These are phyloP conservation scores for Penicillium alfredii DNA, from an alignment of 495 filamentous ascomycete genomes.

Conservation along the genomic window DNA sequence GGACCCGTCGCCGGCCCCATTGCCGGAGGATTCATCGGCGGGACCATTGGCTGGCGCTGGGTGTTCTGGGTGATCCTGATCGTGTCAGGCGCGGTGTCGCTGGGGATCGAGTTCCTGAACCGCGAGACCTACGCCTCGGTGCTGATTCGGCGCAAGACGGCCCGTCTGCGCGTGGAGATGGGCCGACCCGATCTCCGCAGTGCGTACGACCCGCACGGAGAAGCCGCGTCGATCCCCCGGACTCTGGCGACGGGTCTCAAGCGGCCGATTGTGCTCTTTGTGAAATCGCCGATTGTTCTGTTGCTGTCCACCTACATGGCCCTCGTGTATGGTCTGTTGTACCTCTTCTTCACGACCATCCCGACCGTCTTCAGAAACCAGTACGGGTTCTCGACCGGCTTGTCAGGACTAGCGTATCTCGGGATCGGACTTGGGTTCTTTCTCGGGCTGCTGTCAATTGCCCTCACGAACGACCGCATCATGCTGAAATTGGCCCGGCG, in stretches of 20 bases:
- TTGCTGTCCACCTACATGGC: constrained; percentile 54
- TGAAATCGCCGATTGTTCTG: constrained; percentile 46
- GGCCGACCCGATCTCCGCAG: constrained; percentile 20
- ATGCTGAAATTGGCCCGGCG: constrained; percentile 48
- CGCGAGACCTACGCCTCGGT: constrained; percentile 51
- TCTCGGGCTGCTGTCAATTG: constrained; percentile 41
- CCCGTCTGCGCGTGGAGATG: constrained; percentile 36
- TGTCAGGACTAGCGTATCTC: constrained; percentile 55
- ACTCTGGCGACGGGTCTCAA: constrained; percentile 35
- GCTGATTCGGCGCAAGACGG: constrained; percentile 47
- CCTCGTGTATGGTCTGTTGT: constrained; percentile 59
- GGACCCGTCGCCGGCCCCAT: constrained; percentile 48
- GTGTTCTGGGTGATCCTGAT: constrained; percentile 52
- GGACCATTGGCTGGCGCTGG: constrained; percentile 50
- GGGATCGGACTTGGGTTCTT: constrained; percentile 56
- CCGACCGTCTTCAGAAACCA: constrained; percentile 53
- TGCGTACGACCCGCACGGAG: constrained; percentile 11
- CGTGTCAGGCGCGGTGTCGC: constrained; percentile 27
- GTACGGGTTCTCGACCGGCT: constrained; percentile 49
- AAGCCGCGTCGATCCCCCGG: constrained; percentile 26
- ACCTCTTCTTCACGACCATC: constrained; percentile 66
- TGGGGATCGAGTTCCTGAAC: constrained; percentile 25
- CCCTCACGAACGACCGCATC: constrained; percentile 49
- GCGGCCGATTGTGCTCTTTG: constrained; percentile 41
- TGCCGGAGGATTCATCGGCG: constrained; percentile 44